These are phyloP conservation scores for Parastagonospora nodorum DNA, from an alignment of 2,329 filamentous ascomycete genomes.

Conservation along the genomic window DNA sequence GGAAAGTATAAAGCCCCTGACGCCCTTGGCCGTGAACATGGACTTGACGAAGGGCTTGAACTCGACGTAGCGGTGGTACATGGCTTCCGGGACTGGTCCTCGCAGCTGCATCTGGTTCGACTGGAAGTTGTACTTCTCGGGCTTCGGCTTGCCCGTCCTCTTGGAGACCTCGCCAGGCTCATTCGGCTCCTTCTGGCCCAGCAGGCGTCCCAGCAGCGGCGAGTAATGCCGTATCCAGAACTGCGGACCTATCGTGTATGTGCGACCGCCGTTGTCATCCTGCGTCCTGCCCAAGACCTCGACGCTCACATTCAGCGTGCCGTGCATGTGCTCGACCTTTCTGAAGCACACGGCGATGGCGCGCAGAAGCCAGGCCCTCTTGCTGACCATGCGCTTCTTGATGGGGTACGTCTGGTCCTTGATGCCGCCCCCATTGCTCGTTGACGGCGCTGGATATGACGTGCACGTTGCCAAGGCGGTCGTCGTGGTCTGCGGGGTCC, in stretches of 20 bases:
- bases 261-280: conserved; percentile 64
- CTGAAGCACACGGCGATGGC: conserved; percentile 68
- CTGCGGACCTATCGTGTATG: conserved; percentile 80
- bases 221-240: conserved; percentile 84
- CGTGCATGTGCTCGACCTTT: conserved; percentile 68
- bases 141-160: conserved; percentile 52
- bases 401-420: conserved; percentile 69
- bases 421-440: conserved; percentile 70
- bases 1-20: conserved; percentile 80
- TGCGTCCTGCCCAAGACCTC: conserved; percentile 78
- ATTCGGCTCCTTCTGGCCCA: conserved; percentile 65
- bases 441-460: conserved; percentile 65
- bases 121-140: conserved; percentile 86
- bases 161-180: conserved; percentile 37
- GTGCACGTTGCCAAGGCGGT: conserved; percentile 85
- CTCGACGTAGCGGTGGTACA: conserved; percentile 93
- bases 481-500: conserved; percentile 83
- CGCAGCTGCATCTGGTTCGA: conserved; percentile 87
- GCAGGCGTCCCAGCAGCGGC: conserved; percentile 82
- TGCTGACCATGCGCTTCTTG: conserved; percentile 85
- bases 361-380: conserved; percentile 79
- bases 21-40: conserved; percentile 80
- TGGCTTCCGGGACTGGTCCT: conserved; percentile 76
- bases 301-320: conserved; percentile 73
- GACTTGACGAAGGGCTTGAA: conserved; percentile 87